Percentiles rank a stretch among this genome's conserved stretches.
Evolutionary conservation across 169 alveolate genomes (phyloP).

Genomic region (Eimeria necatrix): DNA sequence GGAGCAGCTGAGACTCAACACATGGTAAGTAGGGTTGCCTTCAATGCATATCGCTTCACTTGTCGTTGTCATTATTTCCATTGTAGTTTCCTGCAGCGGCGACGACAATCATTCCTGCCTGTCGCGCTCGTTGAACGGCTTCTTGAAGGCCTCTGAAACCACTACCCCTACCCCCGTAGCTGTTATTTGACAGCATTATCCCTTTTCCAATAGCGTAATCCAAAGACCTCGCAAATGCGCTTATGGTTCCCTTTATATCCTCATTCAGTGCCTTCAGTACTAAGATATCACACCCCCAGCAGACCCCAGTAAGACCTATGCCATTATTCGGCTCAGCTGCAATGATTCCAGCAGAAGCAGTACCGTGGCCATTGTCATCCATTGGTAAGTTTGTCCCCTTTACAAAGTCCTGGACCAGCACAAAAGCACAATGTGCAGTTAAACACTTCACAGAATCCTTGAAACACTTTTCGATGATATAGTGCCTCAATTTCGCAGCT

Average conservation of each 20-base stretch:
- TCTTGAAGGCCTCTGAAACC: conserved; percentile 83
- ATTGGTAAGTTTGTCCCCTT: conserved; percentile 83
- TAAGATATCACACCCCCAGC: conserved; percentile 87
- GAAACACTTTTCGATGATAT: not conserved
- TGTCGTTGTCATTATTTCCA: conserved; percentile 82
- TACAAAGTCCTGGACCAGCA: conserved; percentile 84
- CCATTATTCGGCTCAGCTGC: conserved; percentile 86
- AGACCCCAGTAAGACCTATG: conserved; percentile 87
- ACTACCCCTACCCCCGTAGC: conserved; percentile 87
- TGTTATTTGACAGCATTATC: conserved; percentile 85
- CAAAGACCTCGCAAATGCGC: conserved; percentile 86
- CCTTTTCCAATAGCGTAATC: conserved; percentile 88
- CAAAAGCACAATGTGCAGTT: not conserved
- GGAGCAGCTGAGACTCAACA: not conserved
- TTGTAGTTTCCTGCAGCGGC: conserved; percentile 85
- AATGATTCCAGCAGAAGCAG: conserved; percentile 87
- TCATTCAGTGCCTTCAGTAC: conserved; percentile 85
- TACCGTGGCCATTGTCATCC: conserved; percentile 88
- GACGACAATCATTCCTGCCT: conserved; percentile 83
- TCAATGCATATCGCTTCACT: conserved; percentile 58
- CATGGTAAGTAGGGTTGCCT: not conserved
- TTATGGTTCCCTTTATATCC: conserved; percentile 85
- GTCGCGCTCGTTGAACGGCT: conserved; percentile 82
- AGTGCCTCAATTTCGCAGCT: not conserved
- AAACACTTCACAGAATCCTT: not conserved